Evolutionary conservation across 176 grass and related monocot species (phyloP).

Genomic region (Zoysia pacifica): DNA sequence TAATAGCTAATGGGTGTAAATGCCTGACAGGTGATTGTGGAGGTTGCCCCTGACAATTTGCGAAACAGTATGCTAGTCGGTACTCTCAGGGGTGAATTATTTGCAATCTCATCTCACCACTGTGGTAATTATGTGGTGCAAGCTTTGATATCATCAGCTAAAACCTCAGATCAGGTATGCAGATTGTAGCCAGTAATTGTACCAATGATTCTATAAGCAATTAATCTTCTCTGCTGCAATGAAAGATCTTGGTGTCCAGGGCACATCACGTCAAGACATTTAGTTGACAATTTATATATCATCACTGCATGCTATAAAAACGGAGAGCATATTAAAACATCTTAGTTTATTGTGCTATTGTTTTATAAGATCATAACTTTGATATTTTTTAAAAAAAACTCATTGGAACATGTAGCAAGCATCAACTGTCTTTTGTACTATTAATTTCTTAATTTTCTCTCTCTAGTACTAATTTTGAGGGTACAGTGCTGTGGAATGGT

Average conservation of each 20-base stretch:
- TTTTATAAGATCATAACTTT: not conserved
- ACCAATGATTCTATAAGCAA: conserved; percentile 14
- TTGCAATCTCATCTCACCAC: conserved; percentile 80
- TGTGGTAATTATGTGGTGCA: conserved; percentile 95
- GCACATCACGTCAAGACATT: not conserved
- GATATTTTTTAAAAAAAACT: not conserved
- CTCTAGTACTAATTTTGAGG: no score
- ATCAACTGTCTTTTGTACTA: not conserved
- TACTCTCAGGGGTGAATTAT: conserved; percentile 67
- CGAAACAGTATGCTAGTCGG: conserved; percentile 58
- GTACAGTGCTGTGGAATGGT: no score
- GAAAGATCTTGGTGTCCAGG: not conserved
- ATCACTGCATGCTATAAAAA: not conserved
- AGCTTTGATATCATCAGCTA: conserved; percentile 83
- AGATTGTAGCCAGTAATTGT: not conserved
- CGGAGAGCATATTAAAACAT: not conserved
- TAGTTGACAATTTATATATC: not conserved
- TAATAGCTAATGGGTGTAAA: conserved; percentile 29
- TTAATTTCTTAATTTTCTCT: conserved; percentile 6
- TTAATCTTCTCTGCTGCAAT: not conserved
- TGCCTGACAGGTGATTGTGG: conserved; percentile 71
- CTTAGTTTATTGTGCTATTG: conserved; percentile 8
- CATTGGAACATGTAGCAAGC: not conserved
- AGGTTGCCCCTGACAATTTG: conserved; percentile 81
- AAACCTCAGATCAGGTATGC: conserved; percentile 74